A percentile compares a stretch with the other conserved stretches of the same genome.
Conservation (phyloP, 129 eudicot genomes). For the Gnaphalium uliginosum region DNA sequence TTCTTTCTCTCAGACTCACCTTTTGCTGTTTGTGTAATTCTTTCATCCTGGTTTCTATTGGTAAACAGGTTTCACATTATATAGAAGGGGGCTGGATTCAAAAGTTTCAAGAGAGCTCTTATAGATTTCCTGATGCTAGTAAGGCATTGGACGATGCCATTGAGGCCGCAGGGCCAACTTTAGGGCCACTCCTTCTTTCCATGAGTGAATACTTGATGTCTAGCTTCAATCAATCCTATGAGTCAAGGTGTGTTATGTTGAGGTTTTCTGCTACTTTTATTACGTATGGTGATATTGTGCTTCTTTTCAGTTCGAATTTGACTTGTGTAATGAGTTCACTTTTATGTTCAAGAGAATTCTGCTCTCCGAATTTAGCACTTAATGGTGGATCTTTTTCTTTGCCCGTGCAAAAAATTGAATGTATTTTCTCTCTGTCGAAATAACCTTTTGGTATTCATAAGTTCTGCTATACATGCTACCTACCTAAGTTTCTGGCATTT, state of each 20-base stretch:
- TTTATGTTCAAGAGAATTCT: neutral
- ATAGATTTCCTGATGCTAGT: slow-evolving; percentile 73
- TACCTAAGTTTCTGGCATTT: slow-evolving; percentile 17
- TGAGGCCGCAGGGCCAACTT: slow-evolving; percentile 85
- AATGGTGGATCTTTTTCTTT: slow-evolving; percentile 6
- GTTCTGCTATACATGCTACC: neutral
- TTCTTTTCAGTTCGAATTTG: slow-evolving; percentile 9
- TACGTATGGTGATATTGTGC: slow-evolving; percentile 4
- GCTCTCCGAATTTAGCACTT: slow-evolving; percentile 2
- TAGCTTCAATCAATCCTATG: slow-evolving; percentile 87
- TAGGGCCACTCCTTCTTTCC: slow-evolving; percentile 82
- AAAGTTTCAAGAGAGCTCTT: slow-evolving; percentile 50
- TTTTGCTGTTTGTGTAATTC: slow-evolving; percentile 7
- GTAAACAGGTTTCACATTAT: slow-evolving; percentile 56
- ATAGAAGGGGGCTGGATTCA: slow-evolving; percentile 96
- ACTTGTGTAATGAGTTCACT: neutral
- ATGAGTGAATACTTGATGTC: slow-evolving; percentile 99
- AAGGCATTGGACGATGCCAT: slow-evolving; percentile 79
- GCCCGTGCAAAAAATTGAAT: slow-evolving; percentile 10
- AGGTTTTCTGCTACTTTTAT: slow-evolving; percentile 3
- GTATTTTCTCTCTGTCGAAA: neutral
- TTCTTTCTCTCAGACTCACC: neutral
- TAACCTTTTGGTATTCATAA: neutral
- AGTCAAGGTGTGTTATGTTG: slow-evolving; percentile 70
- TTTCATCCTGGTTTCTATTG: slow-evolving; percentile 22